These are phyloP conservation scores for Spiromastix sp. DNA, from an alignment of 2,329 filamentous ascomycete species.

Conservation along the genomic window DNA sequence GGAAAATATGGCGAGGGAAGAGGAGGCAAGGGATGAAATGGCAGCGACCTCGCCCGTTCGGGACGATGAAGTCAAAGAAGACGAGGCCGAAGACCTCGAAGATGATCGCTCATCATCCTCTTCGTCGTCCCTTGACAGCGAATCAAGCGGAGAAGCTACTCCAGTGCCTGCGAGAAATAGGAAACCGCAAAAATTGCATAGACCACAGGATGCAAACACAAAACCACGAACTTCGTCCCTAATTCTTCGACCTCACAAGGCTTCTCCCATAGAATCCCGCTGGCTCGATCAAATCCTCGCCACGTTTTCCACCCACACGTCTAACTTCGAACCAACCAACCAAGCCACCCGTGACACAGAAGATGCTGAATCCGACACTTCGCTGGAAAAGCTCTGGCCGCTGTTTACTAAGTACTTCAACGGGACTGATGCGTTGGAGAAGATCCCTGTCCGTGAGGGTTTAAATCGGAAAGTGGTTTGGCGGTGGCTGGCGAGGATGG, in stretches of 20 bases:
- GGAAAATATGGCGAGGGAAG: slow-evolving; percentile 57
- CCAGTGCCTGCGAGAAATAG: slow-evolving; percentile 23
- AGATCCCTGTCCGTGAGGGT: slow-evolving; percentile 73
- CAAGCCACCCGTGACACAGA: slow-evolving; percentile 14
- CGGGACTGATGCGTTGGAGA: slow-evolving; percentile 71
- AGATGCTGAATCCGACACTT: slow-evolving; percentile 13
- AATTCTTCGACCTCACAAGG: slow-evolving; percentile 67
- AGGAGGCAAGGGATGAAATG: slow-evolving; percentile 43
- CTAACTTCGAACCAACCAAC: slow-evolving; percentile 7
- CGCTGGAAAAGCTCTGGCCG: slow-evolving; percentile 56
- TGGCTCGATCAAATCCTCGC: slow-evolving; percentile 46
- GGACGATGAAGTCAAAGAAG: slow-evolving; percentile 9
- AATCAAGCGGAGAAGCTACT: slow-evolving; percentile 28
- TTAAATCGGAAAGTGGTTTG: slow-evolving; percentile 65
- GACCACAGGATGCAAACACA: not conserved
- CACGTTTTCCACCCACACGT: slow-evolving; percentile 29
- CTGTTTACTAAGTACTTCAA: slow-evolving; percentile 78
- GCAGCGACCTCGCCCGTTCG: slow-evolving; percentile 1
- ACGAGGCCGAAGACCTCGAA: slow-evolving; percentile 12
- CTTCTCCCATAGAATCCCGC: slow-evolving; percentile 65
- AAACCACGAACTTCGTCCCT: slow-evolving; percentile 46
- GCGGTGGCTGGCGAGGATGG: slow-evolving; percentile 51
- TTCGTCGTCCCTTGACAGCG: slow-evolving; percentile 27
- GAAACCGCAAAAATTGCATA: slow-evolving; percentile 12
- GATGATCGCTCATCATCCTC: slow-evolving; percentile 23